Evolutionary conservation across 2,329 filamentous ascomycete species (phyloP).

Genomic region (Penicillium rolfsii): DNA sequence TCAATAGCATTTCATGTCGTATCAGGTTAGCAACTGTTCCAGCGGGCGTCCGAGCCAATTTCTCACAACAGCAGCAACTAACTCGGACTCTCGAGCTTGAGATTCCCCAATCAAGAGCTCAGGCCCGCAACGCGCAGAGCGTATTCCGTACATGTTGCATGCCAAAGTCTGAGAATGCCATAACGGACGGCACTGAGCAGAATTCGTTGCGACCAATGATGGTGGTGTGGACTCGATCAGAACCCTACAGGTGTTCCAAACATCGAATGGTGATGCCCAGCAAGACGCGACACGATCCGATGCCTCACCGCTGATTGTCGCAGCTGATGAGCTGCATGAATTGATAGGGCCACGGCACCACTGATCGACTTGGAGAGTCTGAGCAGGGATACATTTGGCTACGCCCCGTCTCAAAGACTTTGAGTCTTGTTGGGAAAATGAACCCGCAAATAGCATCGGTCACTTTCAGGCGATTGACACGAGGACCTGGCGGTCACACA

Average conservation of each 20-base stretch:
- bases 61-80: background rate
- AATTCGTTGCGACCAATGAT: background rate
- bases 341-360: background rate
- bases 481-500: background rate
- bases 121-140: background rate
- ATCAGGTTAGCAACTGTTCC: background rate
- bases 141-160: background rate
- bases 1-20: background rate
- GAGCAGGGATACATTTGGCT: background rate
- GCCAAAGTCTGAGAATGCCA: no score
- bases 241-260: background rate
- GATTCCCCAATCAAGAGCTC: background rate
- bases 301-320: background rate
- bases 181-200: background rate
- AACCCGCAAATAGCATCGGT: background rate
- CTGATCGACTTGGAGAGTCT: background rate
- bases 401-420: background rate
- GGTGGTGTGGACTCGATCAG: background rate
- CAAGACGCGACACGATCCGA: no score
- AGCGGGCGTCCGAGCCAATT: no score
- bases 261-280: background rate
- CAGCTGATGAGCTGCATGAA: no score
- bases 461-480: background rate
- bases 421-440: background rate
- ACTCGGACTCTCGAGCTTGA: background rate